Base-by-base conservation (phyloP, 2,329 filamentous ascomycete species). In the Colletotrichum aenigma region DNA sequence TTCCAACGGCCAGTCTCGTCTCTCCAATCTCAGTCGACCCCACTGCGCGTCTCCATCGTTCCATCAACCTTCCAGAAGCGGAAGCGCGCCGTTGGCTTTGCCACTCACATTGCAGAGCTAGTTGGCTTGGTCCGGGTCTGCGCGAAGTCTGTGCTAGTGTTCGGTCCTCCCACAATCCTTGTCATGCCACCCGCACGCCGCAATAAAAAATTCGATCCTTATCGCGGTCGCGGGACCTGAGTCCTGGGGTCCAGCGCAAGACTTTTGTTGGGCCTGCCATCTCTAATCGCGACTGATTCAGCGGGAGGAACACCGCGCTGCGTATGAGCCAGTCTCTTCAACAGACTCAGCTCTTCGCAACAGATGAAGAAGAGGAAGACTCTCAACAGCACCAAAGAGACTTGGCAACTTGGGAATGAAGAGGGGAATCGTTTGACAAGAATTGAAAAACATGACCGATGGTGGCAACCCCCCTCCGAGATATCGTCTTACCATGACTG, bases 41-140 rank as follows among this genome's bases (percentile, higher is more conserved):
- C 74, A 76, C 74, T 21, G 21, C 30, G 15, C 9, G 74, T 69
- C 32, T 34, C 66, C 74, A 71, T 74, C 60, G 74, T 78, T 80
- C 79, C 75, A 77, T 79, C 76, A 79, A 80, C 79, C 79, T 80
- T 80, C 79, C 79, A 79, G 75, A 80, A 80, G 52, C 56, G 79
- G 79, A 74, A 77, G 77, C 71, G 70, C 76, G 76, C 76, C 75
- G 75, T 75, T 77, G 71, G 77, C 66, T 76, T 76, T 69, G 72
- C 77, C 75, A 77, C 77, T 73, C 65, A 65, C 18, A 38, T 60
- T 32, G 21, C n/a, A 38, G 60, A 64, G 73, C 64, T 75, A 65
- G 28, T 34, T 52, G 64, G 65, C 70, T 75, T 75, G 64, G 73
- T 71, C 60, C 72, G 66, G 38, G 30, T 62, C 36, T 66, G 60